phyloP scores from a whole-genome alignment of 106 monocot species.

The Dendrobium huoshanense region DNA sequence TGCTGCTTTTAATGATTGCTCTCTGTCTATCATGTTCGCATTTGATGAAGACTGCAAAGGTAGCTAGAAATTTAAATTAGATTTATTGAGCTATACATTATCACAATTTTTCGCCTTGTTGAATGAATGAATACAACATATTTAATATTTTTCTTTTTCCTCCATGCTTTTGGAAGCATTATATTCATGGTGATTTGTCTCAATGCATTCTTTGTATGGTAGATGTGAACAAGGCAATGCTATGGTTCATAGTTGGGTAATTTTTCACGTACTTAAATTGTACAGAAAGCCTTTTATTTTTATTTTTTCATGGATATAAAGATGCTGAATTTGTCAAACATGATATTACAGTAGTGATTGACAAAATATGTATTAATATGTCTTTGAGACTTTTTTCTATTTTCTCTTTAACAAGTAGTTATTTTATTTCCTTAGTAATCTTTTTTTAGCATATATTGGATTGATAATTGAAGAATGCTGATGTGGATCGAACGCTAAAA shows the following conservation, averaged over 20 bases:
- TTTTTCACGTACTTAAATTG: neutral
- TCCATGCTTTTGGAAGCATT: neutral
- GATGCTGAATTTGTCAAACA: neutral
- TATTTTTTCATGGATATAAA: neutral
- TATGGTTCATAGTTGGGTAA: neutral
- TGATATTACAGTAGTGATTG: neutral
- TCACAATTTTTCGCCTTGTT: neutral
- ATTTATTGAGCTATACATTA: neutral
- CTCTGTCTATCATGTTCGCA: slow-evolving; percentile 39
- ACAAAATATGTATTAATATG: neutral
- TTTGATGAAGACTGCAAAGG: slow-evolving; percentile 86
- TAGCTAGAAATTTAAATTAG: slow-evolving; percentile 13
- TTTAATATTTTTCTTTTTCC: neutral
- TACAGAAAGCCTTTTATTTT: neutral
- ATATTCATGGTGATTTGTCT: neutral
- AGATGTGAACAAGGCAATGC: neutral
- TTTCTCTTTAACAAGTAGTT: neutral
- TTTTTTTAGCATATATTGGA: neutral
- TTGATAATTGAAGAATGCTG: neutral
- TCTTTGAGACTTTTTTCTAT: neutral
- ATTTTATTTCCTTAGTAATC: neutral
- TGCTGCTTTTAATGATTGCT: slow-evolving; percentile 50
- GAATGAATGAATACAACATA: neutral
- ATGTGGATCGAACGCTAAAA: neutral
- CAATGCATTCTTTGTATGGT: neutral